Conservation (phyloP, 306 rosid species). For the Gillenia trifoliata region DNA sequence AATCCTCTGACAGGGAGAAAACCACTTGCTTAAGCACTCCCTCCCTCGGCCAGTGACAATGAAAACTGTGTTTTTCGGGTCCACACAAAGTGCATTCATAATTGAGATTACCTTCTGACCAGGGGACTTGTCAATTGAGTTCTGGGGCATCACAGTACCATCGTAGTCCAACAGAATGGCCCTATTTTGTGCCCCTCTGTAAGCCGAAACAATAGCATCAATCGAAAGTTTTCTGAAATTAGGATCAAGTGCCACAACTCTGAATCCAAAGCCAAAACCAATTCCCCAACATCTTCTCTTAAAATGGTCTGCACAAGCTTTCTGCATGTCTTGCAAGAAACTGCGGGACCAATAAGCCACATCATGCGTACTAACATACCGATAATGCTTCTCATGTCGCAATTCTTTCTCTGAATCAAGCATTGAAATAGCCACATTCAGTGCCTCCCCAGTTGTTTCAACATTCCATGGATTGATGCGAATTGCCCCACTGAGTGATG, state of each 20-base stretch:
- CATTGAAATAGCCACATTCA: slow-evolving; percentile 68
- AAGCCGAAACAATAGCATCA: slow-evolving; percentile 57
- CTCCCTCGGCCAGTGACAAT: slow-evolving; percentile 80
- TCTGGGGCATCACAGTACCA: slow-evolving; percentile 83
- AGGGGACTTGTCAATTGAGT: slow-evolving; percentile 59
- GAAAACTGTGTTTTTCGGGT: slow-evolving; percentile 65
- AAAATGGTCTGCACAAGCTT: slow-evolving; percentile 67
- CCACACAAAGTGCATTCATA: slow-evolving; percentile 51
- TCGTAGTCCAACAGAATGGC: slow-evolving; percentile 81
- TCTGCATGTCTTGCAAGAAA: slow-evolving; percentile 80
- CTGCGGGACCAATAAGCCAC: slow-evolving; percentile 81
- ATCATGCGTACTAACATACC: slow-evolving; percentile 65
- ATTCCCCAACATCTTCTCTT: slow-evolving; percentile 71
- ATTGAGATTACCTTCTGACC: slow-evolving; percentile 55
- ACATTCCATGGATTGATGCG: slow-evolving; percentile 80
- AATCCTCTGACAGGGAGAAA: slow-evolving; percentile 56
- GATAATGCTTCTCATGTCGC: slow-evolving; percentile 77
- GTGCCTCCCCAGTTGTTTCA: slow-evolving; percentile 69
- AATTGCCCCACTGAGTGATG: slow-evolving; percentile 80
- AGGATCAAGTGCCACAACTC: slow-evolving; percentile 82
- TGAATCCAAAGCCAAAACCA: slow-evolving; percentile 73
- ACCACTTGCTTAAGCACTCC: slow-evolving; percentile 64
- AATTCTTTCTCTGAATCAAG: slow-evolving; percentile 54
- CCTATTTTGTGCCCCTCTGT: slow-evolving; percentile 47
- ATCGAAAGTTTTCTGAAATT: slow-evolving; percentile 68